Conservation (phyloP, 352 stramenopile species). For the Phytophthora hibernalis region DNA sequence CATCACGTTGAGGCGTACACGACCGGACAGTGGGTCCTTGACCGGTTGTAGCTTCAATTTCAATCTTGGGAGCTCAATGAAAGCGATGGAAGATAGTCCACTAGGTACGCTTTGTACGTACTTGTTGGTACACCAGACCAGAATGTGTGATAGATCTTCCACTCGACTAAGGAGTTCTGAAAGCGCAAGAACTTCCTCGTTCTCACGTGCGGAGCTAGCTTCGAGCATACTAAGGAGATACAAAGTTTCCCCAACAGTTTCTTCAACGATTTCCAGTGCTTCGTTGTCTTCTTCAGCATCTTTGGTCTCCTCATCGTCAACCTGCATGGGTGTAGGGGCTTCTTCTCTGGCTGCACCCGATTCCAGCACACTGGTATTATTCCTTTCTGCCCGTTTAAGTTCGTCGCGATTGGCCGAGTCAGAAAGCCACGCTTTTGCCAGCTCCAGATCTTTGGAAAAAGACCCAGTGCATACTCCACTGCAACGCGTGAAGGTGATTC, state of each 20-base stretch:
- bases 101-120: constrained; percentile 1
- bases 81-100: constrained; percentile 81
- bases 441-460: constrained; percentile 68
- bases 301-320: constrained; percentile 66
- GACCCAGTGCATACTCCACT: constrained; percentile 67
- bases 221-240: constrained; percentile 96
- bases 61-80: constrained; percentile 97
- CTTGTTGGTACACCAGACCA: constrained; percentile 93
- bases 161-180: constrained; percentile 93
- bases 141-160: constrained; percentile 97
- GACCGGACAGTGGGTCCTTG: constrained; percentile 52
- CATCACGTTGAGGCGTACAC: constrained; percentile 70
- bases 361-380: constrained; percentile 4
- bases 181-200: constrained; percentile 62
- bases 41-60: constrained; percentile 95
- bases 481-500: constrained; percentile 57
- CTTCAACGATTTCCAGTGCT: constrained; percentile 64
- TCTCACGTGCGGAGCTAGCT: constrained; percentile 51
- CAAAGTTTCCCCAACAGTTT: constrained; percentile 70
- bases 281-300: constrained; percentile 54
- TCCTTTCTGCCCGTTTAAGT: constrained; percentile 65
- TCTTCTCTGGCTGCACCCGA: constrained; percentile 2
- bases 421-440: constrained; percentile 69
- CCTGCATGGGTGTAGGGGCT: constrained; percentile 41
- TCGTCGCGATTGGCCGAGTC: constrained; percentile 69